Conservation (phyloP, 2,329 filamentous ascomycete genomes). For the Curvularia sp. region DNA sequence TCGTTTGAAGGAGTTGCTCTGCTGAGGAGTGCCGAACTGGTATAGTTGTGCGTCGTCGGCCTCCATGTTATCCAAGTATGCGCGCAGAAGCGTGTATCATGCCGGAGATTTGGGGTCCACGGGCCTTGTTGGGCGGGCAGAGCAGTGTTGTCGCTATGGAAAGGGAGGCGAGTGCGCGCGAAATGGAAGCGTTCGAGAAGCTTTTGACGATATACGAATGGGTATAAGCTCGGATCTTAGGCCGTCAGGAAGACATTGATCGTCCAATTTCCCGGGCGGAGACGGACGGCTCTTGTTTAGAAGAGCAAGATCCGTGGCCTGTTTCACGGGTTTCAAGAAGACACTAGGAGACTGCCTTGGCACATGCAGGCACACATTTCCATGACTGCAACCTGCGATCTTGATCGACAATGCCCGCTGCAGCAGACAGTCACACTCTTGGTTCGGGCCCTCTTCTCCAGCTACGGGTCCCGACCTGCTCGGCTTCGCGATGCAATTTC, state of each 20-base stretch:
- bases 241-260: slow-evolving; percentile 51
- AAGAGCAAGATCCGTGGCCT: slow-evolving; percentile 27
- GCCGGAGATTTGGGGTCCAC: slow-evolving; percentile 43
- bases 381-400: slow-evolving; percentile 33
- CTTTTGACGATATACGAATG: slow-evolving; percentile 44
- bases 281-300: slow-evolving; percentile 50
- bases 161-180: slow-evolving; percentile 36
- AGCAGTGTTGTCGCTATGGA: slow-evolving; percentile 34
- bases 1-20: slow-evolving; percentile 47
- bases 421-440: slow-evolving; percentile 35
- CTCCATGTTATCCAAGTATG: slow-evolving; percentile 47
- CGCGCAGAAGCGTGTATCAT: slow-evolving; percentile 44
- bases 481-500: neutral
- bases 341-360: slow-evolving; percentile 36
- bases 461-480: slow-evolving; percentile 3
- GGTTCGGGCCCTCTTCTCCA: slow-evolving; percentile 24
- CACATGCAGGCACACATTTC: slow-evolving; percentile 45
- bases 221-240: slow-evolving; percentile 44
- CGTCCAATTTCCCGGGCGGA: slow-evolving; percentile 51
- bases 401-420: slow-evolving; percentile 42
- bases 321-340: slow-evolving; percentile 35
- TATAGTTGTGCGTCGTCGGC: slow-evolving; percentile 48
- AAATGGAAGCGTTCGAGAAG: slow-evolving; percentile 47
- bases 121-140: slow-evolving; percentile 40
- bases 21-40: slow-evolving; percentile 46